These are phyloP conservation scores for Lycium ferocissimum DNA, from an alignment of 257 asterid species.

Conservation along the genomic window DNA sequence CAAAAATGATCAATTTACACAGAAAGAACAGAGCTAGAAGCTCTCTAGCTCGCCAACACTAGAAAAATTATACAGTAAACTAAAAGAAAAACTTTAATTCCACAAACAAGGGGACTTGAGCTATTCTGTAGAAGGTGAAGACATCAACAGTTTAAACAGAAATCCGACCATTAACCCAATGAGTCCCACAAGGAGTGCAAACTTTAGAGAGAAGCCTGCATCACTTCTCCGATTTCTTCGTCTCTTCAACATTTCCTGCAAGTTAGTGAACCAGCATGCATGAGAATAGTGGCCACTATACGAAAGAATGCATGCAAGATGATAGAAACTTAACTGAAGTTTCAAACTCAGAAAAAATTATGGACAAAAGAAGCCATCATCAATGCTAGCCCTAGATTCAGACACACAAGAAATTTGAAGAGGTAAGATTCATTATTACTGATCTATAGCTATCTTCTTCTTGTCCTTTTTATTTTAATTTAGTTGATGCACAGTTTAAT, in stretches of 20 bases:
- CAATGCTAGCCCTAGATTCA: background rate
- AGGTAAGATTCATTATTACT: background rate
- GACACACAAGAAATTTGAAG: background rate
- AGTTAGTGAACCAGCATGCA: constrained; percentile 9
- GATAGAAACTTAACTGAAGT: background rate
- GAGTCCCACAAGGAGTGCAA: constrained; percentile 53
- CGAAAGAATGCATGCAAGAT: background rate
- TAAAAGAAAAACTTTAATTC: constrained; percentile 22
- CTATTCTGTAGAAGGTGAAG: constrained; percentile 46
- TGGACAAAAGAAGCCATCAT: background rate
- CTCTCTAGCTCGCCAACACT: constrained; percentile 33
- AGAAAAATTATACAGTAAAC: constrained; percentile 38
- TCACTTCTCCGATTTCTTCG: constrained; percentile 44
- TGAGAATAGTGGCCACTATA: background rate
- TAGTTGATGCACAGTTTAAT: background rate
- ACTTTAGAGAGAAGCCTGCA: constrained; percentile 47
- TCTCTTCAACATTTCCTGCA: constrained; percentile 50
- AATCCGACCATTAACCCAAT: constrained; percentile 53
- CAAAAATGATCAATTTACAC: constrained; percentile 39
- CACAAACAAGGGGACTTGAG: background rate
- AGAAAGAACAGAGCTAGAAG: constrained; percentile 32
- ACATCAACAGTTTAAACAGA: constrained; percentile 45
- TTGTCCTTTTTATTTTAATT: background rate
- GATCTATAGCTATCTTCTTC: background rate
- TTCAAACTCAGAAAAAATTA: background rate